Evolutionary conservation across 371 early-diverging fungal species (phyloP).

Genomic region (Syncephalastrum racemosum): DNA sequence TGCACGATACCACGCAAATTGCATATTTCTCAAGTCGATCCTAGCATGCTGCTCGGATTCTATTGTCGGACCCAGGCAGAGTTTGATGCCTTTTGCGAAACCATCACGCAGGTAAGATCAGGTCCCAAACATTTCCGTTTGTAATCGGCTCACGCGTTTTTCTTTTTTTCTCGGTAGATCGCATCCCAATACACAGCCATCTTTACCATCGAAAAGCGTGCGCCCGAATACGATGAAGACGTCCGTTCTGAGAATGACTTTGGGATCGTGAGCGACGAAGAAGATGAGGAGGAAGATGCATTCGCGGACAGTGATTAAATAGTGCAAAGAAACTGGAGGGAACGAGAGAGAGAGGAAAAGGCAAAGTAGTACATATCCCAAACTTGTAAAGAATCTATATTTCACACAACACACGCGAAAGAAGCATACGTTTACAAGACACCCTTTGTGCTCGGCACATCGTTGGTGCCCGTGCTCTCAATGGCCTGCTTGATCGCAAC

Average conservation of each 20-base stretch:
- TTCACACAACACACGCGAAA: too few species aligned
- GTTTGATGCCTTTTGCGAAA: conserved; percentile 64
- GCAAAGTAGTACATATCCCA: too few species aligned
- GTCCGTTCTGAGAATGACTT: conserved; percentile 54
- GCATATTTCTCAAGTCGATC: conserved; percentile 79
- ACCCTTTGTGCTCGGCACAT: conserved; percentile 95
- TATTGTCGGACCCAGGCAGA: conserved; percentile 69
- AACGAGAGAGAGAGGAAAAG: too few species aligned
- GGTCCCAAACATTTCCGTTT: background rate
- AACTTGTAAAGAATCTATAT: too few species aligned
- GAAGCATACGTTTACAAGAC: conserved; percentile 52
- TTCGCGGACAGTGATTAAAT: conserved; percentile 6
- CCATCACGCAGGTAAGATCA: conserved; percentile 43
- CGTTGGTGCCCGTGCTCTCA: conserved; percentile 75
- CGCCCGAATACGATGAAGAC: conserved; percentile 69
- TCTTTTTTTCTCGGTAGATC: conserved; percentile 27
- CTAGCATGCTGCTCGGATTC: conserved; percentile 92
- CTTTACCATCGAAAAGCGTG: conserved; percentile 62
- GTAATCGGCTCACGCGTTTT: background rate
- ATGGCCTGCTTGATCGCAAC: conserved; percentile 88
- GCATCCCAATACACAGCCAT: conserved; percentile 55
- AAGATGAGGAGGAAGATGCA: conserved; percentile 20
- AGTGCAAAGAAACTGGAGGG: too few species aligned
- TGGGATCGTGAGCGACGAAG: conserved; percentile 50
- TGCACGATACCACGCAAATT: conserved; percentile 76